Percentiles rank a stretch among this genome's conserved stretches.
These are phyloP conservation scores for Wallacemonas sp. DNA, from an alignment of 208 protist species.

Conservation along the genomic window DNA sequence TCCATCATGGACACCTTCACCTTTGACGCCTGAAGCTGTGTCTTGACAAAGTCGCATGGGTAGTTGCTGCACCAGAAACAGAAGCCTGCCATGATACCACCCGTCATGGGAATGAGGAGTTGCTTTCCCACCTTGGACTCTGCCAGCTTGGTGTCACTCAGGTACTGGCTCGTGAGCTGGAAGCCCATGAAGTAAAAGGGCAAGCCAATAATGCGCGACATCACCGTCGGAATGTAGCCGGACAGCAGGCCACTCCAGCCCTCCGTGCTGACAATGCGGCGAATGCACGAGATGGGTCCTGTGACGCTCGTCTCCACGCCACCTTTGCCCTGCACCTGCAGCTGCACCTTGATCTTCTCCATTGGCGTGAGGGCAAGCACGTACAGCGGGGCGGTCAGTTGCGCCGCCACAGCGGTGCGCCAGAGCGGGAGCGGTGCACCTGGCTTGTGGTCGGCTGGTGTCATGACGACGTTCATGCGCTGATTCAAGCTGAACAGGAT, in stretches of 20 bases:
- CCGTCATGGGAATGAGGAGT: slow-evolving; percentile 53
- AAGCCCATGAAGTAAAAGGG: slow-evolving; percentile 75
- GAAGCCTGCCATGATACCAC: slow-evolving; percentile 51
- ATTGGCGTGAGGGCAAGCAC: slow-evolving; percentile 56
- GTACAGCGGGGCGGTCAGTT: slow-evolving; percentile 67
- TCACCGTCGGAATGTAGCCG: slow-evolving; percentile 61
- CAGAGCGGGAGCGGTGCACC: slow-evolving; percentile 38
- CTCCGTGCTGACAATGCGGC: slow-evolving; percentile 32
- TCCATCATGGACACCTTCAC: slow-evolving; percentile 32
- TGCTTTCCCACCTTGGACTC: slow-evolving; percentile 24
- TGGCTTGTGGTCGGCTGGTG: slow-evolving; percentile 33
- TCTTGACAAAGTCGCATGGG: slow-evolving; percentile 75
- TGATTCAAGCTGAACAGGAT: slow-evolving; percentile 75
- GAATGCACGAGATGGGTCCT: slow-evolving; percentile 44
- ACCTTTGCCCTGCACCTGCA: slow-evolving; percentile 56
- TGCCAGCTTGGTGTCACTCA: slow-evolving; percentile 24
- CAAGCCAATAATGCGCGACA: slow-evolving; percentile 61
- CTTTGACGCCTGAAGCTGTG: slow-evolving; percentile 52
- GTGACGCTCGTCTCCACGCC: slow-evolving; percentile 28
- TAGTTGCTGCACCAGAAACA: slow-evolving; percentile 77
- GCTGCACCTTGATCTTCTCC: slow-evolving; percentile 71
- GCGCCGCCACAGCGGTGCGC: slow-evolving; percentile 52
- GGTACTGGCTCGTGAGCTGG: slow-evolving; percentile 25
- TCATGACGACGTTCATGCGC: slow-evolving; percentile 52
- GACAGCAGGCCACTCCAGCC: slow-evolving; percentile 45